These are phyloP conservation scores for Eutrema heterophyllum DNA, from an alignment of 345 rosid genomes.

Conservation along the genomic window DNA sequence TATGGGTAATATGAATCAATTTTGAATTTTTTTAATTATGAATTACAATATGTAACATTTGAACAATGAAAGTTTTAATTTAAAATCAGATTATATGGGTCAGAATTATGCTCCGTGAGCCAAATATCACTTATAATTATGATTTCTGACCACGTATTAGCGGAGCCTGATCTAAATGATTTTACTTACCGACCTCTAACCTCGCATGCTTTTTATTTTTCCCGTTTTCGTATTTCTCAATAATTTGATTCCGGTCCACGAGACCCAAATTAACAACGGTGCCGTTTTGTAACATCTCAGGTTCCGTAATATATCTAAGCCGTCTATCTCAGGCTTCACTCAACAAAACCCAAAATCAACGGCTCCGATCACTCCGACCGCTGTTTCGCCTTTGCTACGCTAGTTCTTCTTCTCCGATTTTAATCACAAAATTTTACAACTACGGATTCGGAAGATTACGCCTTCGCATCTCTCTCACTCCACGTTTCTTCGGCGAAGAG, in stretches of 20 bases:
- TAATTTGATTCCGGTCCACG: background rate
- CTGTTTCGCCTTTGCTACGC: constrained; percentile 26
- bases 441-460: background rate
- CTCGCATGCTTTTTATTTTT: no score
- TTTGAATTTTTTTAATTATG: no score
- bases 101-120: no score
- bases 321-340: constrained; percentile 18
- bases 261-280: background rate
- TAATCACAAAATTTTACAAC: background rate
- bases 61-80: no score
- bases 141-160: no score
- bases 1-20: no score
- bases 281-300: background rate
- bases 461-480: constrained; percentile 21
- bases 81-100: no score
- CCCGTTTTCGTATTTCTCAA: no score
- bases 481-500: constrained; percentile 10
- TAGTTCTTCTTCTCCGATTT: constrained; percentile 22
- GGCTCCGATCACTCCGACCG: constrained; percentile 17
- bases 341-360: constrained; percentile 17
- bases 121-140: no score
- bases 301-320: constrained; percentile 7
- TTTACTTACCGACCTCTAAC: no score
- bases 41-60: no score
- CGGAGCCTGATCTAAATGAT: no score